These are phyloP conservation scores for Pontederia paniculata DNA, from an alignment of 176 grass and related monocot genomes.

Conservation along the genomic window DNA sequence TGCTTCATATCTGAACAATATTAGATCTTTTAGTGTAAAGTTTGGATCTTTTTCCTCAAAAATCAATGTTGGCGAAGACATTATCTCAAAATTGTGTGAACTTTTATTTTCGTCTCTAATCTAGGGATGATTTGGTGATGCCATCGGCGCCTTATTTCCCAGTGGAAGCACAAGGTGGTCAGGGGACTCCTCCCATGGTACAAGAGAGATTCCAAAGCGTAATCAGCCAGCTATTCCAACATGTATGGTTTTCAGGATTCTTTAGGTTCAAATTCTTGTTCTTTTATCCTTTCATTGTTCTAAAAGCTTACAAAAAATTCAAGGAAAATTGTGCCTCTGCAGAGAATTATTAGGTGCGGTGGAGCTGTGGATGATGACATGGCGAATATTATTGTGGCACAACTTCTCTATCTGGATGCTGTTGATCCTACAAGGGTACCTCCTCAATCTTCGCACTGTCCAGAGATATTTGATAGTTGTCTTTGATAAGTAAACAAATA, in stretches of 20 bases:
- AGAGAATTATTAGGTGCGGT: conserved; percentile 78
- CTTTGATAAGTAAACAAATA: no score
- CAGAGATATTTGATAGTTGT: no score
- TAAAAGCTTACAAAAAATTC: no score
- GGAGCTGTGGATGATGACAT: conserved; percentile 80
- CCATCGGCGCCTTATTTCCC: conserved; percentile 46
- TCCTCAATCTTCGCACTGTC: not conserved
- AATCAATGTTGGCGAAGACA: no score
- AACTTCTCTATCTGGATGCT: conserved; percentile 79
- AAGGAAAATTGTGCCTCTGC: no score
- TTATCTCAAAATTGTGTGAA: no score
- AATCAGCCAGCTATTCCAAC: conserved; percentile 80
- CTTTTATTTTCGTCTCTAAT: no score
- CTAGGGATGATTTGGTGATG: conserved; percentile 63
- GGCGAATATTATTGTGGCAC: conserved; percentile 60
- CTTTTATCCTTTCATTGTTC: no score
- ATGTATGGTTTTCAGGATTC: conserved; percentile 25
- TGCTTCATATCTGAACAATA: not conserved
- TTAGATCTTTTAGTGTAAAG: conserved; percentile 1
- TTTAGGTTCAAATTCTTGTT: no score
- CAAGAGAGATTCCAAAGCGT: conserved; percentile 72
- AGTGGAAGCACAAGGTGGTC: conserved; percentile 37
- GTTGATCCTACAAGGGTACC: conserved; percentile 54
- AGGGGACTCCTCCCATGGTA: conserved; percentile 59
- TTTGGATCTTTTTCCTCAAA: not conserved